Evolutionary conservation across 1,284 basidiomycete species (phyloP).

Genomic region (Ganoderma sinense): DNA sequence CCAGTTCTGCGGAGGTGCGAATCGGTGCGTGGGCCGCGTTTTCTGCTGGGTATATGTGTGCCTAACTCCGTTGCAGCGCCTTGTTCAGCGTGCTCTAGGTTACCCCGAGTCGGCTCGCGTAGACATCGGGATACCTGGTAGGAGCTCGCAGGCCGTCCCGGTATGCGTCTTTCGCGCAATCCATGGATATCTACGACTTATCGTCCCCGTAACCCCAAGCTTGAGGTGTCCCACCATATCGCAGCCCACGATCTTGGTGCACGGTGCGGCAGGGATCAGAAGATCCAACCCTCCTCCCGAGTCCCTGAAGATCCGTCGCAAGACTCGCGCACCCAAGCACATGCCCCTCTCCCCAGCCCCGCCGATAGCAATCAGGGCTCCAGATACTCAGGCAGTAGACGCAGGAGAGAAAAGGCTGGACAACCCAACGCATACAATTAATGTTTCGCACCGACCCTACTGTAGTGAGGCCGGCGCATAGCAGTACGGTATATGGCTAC

Average conservation of each 20-base stretch:
- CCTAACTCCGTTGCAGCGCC: background rate
- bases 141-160: background rate
- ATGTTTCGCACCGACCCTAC: background rate
- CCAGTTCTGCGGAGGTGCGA: background rate
- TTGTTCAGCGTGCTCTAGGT: background rate
- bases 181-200: background rate
- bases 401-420: background rate
- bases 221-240: background rate
- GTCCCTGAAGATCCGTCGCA: background rate
- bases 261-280: background rate
- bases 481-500: slow-evolving; percentile 2
- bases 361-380: background rate
- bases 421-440: slow-evolving; percentile 1
- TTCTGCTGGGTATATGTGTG: background rate
- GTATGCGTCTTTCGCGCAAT: background rate
- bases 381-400: background rate
- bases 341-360: background rate
- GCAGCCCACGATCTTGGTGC: background rate
- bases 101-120: too few species aligned
- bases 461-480: background rate
- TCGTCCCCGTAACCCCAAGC: background rate
- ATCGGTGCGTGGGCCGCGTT: background rate
- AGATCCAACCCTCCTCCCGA: background rate
- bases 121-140: too few species aligned
- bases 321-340: background rate